Evolutionary conservation across 768 basidiomycete species (phyloP).

Genomic region (Coprinopsis marcescibilis): DNA sequence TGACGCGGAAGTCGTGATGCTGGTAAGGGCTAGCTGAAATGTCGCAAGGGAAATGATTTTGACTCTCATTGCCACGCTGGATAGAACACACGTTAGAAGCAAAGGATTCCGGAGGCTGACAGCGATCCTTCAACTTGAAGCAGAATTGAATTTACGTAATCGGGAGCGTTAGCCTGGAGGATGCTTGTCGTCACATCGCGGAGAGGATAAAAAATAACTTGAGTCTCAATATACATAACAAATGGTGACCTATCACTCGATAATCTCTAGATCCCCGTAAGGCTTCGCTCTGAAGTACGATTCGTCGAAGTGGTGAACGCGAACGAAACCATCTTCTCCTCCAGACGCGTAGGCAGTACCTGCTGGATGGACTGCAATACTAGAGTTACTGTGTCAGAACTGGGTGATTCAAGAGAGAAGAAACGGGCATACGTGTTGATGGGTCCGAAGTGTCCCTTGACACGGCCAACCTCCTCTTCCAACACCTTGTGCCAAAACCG

Average conservation of each 20-base stretch:
- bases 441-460: slow-evolving; percentile 96
- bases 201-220: background rate
- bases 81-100: too few species aligned
- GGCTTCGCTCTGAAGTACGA: slow-evolving; percentile 89
- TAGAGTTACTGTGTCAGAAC: slow-evolving; percentile 25
- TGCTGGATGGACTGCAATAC: slow-evolving; percentile 87
- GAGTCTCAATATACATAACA: slow-evolving; percentile 4
- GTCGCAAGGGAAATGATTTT: too few species aligned
- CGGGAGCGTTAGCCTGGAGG: background rate
- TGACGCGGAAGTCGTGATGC: too few species aligned
- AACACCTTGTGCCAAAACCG: slow-evolving; percentile 97
- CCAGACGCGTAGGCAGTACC: slow-evolving; percentile 91
- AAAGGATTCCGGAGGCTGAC: too few species aligned
- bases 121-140: too few species aligned
- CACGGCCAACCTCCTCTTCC: slow-evolving; percentile 94
- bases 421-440: slow-evolving; percentile 81
- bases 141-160: too few species aligned
- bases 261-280: slow-evolving; percentile 80
- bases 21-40: too few species aligned
- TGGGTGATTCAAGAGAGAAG: background rate
- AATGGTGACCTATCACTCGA: slow-evolving; percentile 30
- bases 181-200: background rate
- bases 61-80: too few species aligned
- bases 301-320: slow-evolving; percentile 91
- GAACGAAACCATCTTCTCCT: slow-evolving; percentile 92